These are phyloP conservation scores for Colletotrichum simmondsii DNA, from an alignment of 2,329 filamentous ascomycete genomes.

Conservation along the genomic window DNA sequence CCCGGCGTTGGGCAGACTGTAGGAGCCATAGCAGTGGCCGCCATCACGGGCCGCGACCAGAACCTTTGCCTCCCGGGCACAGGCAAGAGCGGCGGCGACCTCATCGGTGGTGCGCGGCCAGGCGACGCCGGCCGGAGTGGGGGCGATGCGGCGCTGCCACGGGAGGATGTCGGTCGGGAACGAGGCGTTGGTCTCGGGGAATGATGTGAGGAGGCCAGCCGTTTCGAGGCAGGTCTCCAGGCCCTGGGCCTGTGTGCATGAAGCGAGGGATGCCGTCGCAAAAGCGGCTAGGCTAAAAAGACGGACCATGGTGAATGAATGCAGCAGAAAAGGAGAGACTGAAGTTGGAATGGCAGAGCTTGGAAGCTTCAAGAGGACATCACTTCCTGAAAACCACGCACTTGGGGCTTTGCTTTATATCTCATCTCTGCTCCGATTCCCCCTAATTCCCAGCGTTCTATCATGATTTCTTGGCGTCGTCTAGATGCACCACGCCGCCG, in stretches of 20 bases:
- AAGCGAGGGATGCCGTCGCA: constrained; percentile 2
- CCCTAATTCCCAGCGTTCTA: background rate
- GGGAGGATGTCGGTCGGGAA: constrained; percentile 23
- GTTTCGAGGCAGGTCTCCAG: constrained; percentile 29
- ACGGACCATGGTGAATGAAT: constrained; percentile 9
- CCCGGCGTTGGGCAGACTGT: constrained; percentile 25
- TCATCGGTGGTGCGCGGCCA: constrained; percentile 28
- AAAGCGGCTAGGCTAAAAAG: constrained; percentile 13
- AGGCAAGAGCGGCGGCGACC: constrained; percentile 30
- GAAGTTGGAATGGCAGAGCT: background rate
- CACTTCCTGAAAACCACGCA: too few species aligned
- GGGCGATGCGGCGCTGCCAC: constrained; percentile 33
- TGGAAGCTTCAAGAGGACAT: background rate
- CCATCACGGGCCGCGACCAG: constrained; percentile 31
- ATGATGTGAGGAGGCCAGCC: constrained; percentile 29
- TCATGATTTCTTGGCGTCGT: constrained; percentile 10
- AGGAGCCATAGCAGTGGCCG: constrained; percentile 32
- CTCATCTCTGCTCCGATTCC: background rate
- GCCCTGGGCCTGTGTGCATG: constrained; percentile 3
- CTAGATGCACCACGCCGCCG: background rate
- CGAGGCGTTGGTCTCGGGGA: constrained; percentile 29
- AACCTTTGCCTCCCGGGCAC: constrained; percentile 31
- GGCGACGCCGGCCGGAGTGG: constrained; percentile 31
- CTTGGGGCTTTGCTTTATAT: background rate
- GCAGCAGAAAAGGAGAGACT: constrained; percentile 8